Base-by-base conservation (phyloP, 768 basidiomycete species). In the Tricholoma terreum region DNA sequence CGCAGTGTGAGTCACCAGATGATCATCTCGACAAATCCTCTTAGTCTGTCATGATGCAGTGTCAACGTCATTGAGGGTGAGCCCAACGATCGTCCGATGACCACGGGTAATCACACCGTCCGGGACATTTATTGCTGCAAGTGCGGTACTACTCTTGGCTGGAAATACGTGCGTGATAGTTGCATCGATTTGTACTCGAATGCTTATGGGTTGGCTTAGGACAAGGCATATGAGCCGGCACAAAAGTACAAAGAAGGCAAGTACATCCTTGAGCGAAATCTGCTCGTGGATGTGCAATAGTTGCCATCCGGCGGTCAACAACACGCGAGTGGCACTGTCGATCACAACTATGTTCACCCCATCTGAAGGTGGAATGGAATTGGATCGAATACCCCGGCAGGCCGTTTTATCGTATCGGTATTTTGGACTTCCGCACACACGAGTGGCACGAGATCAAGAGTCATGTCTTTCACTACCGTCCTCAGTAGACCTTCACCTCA, bases 171-270 rank as follows among this genome's bases (percentile, higher is more conserved):
- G 69, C 71, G 87, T 77, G n/a, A 17, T 31, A 10, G 30, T 31
- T 27, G n/a, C n/a, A 31, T n/a, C n/a, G 1, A 31, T 31, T 31
- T 15, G 12, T 9, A 17, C 15, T 30, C 17, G 14, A 3, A n/a
- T 10, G 30, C 46, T 49, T 17, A 49, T 49, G n/a, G 1, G 30
- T 31, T 17, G 46, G 27, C n/a, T 9, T 66, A 97, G 96, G 96
- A 97, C 71, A 85, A 85, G 56, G 96, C 96, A 14, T 97, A 86
- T 69, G 95, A 98, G 68, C 69, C 80, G 10, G 81, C 86, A 7
- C 95, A 99, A 82, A 92, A 89, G 73, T 99, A 98, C 81, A 99
- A 99, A 70, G 96, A 99, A 77, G 94, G 94, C 69, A 94, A 94
- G 79, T 97, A 85, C 73, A 98, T 99, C 70, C 90, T 99, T 61